Base-by-base conservation (phyloP, 345 rosid genomes). In the Brassica nigra region DNA sequence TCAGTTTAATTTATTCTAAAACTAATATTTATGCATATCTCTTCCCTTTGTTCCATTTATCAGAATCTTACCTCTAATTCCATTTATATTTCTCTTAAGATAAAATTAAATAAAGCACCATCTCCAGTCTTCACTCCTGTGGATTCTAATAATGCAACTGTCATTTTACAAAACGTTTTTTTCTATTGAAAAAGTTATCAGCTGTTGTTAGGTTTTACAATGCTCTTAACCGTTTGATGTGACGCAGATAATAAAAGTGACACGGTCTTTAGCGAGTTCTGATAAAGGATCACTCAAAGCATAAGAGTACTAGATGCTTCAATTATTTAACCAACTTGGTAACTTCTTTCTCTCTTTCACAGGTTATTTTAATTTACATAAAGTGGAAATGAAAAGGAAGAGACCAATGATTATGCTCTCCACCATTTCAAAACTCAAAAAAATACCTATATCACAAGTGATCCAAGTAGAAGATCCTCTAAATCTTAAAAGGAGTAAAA, bases 371-470 rank as follows among this genome's bases (percentile, higher is more conserved):
- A 34, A 71, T 64, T 31, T 54, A 54, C 52, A 63, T 68, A 36
- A 75, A 63, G 75, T 75, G 76, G 67, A 44, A 80, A 63, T 55
- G 20, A 58, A 71, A 70, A 58, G 44, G 58, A 66, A 31, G 54
- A 70, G 64, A 71, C 52, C 77, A 81, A 81, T 81, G 72, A 76
- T 81, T 76, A 81, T 76, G 83, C 77, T 71, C 76, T 81, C 83
- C 83, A 81, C 83, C 83, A 81, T 71, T 76, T 42, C 28, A 71
- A 63, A 80, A 76, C 72, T 69, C 37, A 18, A 79, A 74, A 78
- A 74, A 70, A 44, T 70, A 23, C 73, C 28, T 80, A 54, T 72
- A 64, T 55, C 76, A 75, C 80, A 63, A 70, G 29, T 34, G 1
- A 76, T 71, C 73, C 80, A 55, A 80, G 83, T 80, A 80, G 80